Evolutionary conservation across 257 asterid species (phyloP).

Genomic region (Penstemon barbatus): DNA sequence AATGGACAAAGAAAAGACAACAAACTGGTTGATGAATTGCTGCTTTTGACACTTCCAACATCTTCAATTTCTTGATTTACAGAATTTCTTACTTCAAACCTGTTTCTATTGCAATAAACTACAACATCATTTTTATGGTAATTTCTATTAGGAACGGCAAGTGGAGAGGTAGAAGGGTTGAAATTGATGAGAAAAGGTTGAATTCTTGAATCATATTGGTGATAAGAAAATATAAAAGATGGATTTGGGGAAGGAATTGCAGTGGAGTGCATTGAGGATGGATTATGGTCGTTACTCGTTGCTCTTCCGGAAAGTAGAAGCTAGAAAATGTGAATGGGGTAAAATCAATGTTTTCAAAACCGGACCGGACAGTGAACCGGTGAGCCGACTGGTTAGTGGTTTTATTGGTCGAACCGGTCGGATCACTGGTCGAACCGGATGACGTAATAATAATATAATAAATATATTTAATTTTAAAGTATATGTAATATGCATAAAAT

Average conservation of each 20-base stretch:
- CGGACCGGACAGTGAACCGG: no score
- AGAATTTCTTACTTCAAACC: slow-evolving; percentile 28
- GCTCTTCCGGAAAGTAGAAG: no score
- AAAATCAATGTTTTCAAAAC: no score
- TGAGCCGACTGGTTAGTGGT: no score
- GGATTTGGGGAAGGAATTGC: slow-evolving; percentile 33
- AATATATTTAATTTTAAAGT: no score
- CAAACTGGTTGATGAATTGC: slow-evolving; percentile 56
- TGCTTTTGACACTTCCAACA: slow-evolving; percentile 25
- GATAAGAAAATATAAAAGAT: slow-evolving; percentile 16
- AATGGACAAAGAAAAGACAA: slow-evolving; percentile 77
- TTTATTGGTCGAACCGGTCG: no score
- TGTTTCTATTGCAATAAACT: neutral
- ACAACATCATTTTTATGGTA: neutral
- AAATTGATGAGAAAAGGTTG: slow-evolving; percentile 14
- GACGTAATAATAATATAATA: no score
- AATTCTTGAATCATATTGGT: slow-evolving; percentile 4
- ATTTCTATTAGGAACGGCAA: slow-evolving; percentile 16
- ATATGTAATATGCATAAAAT: no score
- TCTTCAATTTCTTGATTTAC: slow-evolving; percentile 32
- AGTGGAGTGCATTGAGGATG: slow-evolving; percentile 32
- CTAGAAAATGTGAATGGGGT: no score
- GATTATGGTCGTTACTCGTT: no score
- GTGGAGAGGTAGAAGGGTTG: slow-evolving; percentile 11
- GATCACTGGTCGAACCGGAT: no score